Conservation (phyloP, 192 early-diverging fungal species). For the Linnemannia hyalina region DNA sequence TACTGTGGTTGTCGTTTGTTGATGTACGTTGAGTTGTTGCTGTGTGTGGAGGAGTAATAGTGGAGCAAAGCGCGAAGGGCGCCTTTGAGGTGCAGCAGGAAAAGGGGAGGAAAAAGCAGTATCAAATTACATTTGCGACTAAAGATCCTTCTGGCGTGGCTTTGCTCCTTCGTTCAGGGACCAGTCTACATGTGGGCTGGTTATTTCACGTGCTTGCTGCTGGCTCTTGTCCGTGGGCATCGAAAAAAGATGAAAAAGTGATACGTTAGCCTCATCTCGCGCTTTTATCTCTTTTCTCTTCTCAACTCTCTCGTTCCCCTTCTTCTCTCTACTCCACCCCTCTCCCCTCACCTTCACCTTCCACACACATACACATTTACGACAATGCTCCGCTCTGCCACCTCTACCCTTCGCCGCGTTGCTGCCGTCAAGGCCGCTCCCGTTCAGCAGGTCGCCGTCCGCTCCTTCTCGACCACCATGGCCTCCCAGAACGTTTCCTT, state of each 20-base stretch:
- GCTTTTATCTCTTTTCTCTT: constrained; percentile 8
- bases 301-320: background rate
- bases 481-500: constrained; percentile 63
- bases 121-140: background rate
- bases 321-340: constrained; percentile 1
- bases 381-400: constrained; percentile 47
- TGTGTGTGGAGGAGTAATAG: background rate
- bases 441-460: constrained; percentile 34
- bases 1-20: background rate
- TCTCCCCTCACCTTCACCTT: background rate
- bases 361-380: background rate
- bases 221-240: background rate
- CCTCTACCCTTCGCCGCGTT: constrained; percentile 40
- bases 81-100: background rate
- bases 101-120: background rate
- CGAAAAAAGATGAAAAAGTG: background rate
- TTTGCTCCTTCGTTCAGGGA: background rate
- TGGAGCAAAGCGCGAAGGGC: background rate
- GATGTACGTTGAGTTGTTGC: background rate
- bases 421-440: constrained; percentile 32
- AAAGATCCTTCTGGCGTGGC: background rate
- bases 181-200: background rate
- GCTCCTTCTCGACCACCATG: constrained; percentile 50
- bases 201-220: constrained; percentile 2
- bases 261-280: background rate